Evolutionary conservation across 177 flowering plant species (phyloP), one percentile per base, ranked within the genome.

Genomic region (Tripterygium wilfordii): DNA sequence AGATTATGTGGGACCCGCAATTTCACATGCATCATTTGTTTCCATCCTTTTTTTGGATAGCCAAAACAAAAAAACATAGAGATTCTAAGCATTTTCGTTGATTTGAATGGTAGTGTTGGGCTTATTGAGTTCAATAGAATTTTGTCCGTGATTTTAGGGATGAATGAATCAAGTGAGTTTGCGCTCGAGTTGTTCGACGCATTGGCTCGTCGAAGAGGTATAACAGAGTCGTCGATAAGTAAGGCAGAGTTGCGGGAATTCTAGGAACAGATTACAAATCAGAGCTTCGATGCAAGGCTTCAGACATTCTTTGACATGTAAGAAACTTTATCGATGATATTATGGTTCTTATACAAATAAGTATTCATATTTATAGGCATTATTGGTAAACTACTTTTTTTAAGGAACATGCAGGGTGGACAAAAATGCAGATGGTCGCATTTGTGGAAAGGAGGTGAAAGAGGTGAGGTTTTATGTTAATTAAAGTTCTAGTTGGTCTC

Each of bases 241-340:
- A 62, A 47, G 19, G 51, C 24, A 1, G 58, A 63, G 38, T 29
- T 76, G 25, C 29, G 45, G 0, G 73, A 64, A 18, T 76, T 72
- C 32, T 76, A 78, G 82, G 67, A 60, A 8, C 71, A 76, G 18
- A 64, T 76, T 6, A 29, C 68, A 1, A 74, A 70, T 24, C 57
- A 57, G 36, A 63, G 71, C 57, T 73, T 73, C 39, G 82, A 76
- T 56, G 61, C 76, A 0, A 48, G 82, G 42, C 64, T 76, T 4
- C 76, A 73, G 28, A 72, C 63, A 16, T 73, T 70, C 65, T 73
- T 76, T 49, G 82, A 72, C 63, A 76, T 73, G 82, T 76, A 52
- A 54, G 72, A 23, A 1, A n/a, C 22, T 18, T 27, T 20, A n/a
- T n/a, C n/a, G n/a, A n/a, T n/a, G n/a, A n/a, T n/a, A n/a, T n/a